Conservation (phyloP, 2,329 filamentous ascomycete genomes). For the Botrytis fabae region DNA sequence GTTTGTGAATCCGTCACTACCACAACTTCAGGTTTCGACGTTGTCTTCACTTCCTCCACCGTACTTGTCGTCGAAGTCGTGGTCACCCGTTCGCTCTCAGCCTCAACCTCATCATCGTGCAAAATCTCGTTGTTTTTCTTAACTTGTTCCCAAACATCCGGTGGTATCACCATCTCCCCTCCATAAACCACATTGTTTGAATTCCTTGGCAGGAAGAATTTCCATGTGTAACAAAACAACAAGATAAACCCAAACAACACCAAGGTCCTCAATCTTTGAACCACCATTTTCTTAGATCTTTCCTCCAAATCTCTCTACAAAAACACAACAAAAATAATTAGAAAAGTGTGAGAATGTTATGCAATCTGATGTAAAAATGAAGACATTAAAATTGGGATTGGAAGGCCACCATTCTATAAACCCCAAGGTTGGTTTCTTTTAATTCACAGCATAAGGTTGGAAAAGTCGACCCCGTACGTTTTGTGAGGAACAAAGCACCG, state of each 20-base stretch:
- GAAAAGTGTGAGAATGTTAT: background rate
- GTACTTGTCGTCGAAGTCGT: background rate
- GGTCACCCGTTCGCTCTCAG: background rate
- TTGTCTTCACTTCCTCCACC: background rate
- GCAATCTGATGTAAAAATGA: background rate
- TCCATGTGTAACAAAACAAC: slow-evolving; percentile 7
- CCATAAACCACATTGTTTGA: background rate
- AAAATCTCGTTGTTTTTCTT: background rate
- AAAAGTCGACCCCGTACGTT: background rate
- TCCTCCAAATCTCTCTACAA: background rate
- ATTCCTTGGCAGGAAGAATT: background rate
- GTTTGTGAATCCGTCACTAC: background rate
- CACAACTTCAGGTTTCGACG: too few species aligned
- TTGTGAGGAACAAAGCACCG: background rate
- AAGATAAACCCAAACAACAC: slow-evolving; percentile 2
- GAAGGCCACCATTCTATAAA: background rate
- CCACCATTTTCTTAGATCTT: background rate
- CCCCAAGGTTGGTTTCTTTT: background rate
- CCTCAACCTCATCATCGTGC: background rate
- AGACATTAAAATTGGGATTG: background rate
- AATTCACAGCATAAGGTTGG: background rate
- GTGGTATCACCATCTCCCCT: background rate
- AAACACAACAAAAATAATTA: background rate
- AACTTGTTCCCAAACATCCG: background rate
- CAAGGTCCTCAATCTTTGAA: background rate